Evolutionary conservation across 768 basidiomycete genomes (phyloP).

Genomic region (Tylopilus sp.): DNA sequence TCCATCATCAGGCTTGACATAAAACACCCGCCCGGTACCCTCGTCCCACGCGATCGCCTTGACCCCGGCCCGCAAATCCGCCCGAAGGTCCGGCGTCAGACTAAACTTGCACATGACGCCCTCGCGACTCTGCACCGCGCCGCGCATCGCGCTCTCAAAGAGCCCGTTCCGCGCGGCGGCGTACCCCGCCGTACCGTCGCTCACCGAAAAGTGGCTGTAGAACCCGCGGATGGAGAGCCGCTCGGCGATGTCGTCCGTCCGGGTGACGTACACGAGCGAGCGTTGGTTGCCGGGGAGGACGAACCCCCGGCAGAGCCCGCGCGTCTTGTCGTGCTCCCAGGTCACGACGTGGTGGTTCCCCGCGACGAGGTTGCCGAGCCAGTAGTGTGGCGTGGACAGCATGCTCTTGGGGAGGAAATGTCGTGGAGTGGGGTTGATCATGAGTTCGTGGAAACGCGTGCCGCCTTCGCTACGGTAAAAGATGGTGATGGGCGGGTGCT

Average conservation of each 20-base stretch:
- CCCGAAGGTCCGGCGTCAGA: conserved; percentile 14
- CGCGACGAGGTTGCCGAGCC: conserved; percentile 24
- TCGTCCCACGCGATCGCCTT: conserved; percentile 66
- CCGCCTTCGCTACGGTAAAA: conserved; percentile 33
- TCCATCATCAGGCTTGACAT: conserved; percentile 41
- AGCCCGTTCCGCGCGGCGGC: conserved; percentile 14
- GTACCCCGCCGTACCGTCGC: conserved; percentile 29
- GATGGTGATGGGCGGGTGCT: conserved; percentile 32
- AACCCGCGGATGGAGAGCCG: conserved; percentile 28
- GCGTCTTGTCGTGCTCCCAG: conserved; percentile 24
- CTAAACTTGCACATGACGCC: conserved; percentile 27
- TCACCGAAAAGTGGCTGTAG: conserved; percentile 37
- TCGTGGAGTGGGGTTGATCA: conserved; percentile 27
- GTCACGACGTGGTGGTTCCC: conserved; percentile 26
- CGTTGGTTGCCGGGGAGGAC: conserved; percentile 33
- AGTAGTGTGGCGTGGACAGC: conserved; percentile 27
- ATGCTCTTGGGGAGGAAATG: conserved; percentile 22
- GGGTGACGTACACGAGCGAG: conserved; percentile 30
- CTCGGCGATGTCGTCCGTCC: conserved; percentile 24
- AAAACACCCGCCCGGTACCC: conserved; percentile 54
- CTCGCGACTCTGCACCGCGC: conserved; percentile 12
- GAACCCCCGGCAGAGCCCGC: conserved; percentile 25
- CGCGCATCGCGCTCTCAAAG: conserved; percentile 24
- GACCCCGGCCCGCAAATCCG: conserved; percentile 31
- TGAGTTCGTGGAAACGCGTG: conserved; percentile 26